Evolutionary conservation across 768 basidiomycete species (phyloP), one percentile per base, ranked within the genome.

Genomic region (Amanita rubescens): DNA sequence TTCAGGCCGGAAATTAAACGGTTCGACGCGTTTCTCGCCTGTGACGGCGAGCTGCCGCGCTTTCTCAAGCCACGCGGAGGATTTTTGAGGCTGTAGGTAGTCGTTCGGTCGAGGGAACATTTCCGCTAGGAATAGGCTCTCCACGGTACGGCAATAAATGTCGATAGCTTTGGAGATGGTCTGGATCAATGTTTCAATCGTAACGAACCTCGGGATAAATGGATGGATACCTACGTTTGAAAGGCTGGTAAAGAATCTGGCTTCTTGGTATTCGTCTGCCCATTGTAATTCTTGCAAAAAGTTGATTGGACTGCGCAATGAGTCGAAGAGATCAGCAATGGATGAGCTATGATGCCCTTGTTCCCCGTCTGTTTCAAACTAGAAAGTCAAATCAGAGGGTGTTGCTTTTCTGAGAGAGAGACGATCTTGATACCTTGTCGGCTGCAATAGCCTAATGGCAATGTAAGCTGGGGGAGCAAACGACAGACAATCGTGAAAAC

Each of bases 311-410:
- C 90, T 93, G 48, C 90, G 82, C 51, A 98, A 76, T 2, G 94
- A 96, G 57, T 93, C 93, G 62, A 98, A 97, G 1, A 99, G 76
- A 68, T 99, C 96, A 20, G 94, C 85, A 51, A 99, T 94, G 0
- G 95, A 98, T n/a, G 94, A 94, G 60, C 92, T 95, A 62, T n/a
- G n/a, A n/a, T 94, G 90, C 0, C 89, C 89, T 67, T 90, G 82
- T 10, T 74, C 55, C 56, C 88, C 78, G 70, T 93, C 79, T 53
- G 90, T 76, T 73, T 93, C 77, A 59, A 90, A 91, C 85, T 88
- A 25, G 33, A 25, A 22, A 6, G 12, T n/a, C 11, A 39, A 19
- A 34, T 47, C 14, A 54, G 32, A 33, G 9, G 17, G 38, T n/a
- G n/a, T 2, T n/a, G 12, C 3, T 17, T 10, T 19, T 32, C 12